These are phyloP conservation scores for Saraca asoca DNA, from an alignment of 331 rosid genomes.

Conservation along the genomic window DNA sequence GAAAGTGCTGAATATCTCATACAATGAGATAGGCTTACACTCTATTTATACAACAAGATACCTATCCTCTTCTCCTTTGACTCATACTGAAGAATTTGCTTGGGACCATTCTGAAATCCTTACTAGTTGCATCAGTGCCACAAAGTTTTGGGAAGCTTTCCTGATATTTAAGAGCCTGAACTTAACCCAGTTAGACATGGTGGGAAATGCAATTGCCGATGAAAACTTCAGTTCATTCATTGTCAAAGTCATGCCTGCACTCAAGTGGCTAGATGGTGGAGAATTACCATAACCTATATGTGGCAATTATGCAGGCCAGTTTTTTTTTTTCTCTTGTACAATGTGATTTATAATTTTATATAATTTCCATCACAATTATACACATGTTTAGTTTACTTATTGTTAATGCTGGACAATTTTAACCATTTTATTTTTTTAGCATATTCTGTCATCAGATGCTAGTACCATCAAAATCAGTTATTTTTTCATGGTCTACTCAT, in stretches of 20 bases:
- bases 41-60: constrained; percentile 73
- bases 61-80: constrained; percentile 64
- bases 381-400: constrained; percentile 12
- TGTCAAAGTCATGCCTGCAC: constrained; percentile 59
- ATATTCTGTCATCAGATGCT: too few relatives aligned
- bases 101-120: constrained; percentile 46
- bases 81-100: constrained; percentile 63
- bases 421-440: neutral
- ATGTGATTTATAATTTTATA: neutral
- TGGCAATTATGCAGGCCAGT: constrained; percentile 9
- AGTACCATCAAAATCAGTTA: too few relatives aligned
- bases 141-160: constrained; percentile 71
- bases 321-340: constrained; percentile 6
- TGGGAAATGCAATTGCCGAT: constrained; percentile 60
- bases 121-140: constrained; percentile 30
- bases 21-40: constrained; percentile 63
- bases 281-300: constrained; percentile 46
- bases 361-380: constrained; percentile 15
- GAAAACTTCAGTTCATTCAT: constrained; percentile 61
- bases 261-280: constrained; percentile 70
- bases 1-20: constrained; percentile 62
- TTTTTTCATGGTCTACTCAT: too few relatives aligned
- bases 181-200: constrained; percentile 60
- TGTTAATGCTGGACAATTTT: neutral
- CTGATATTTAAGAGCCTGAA: constrained; percentile 58